Percentiles rank a stretch among this genome's conserved stretches.
Evolutionary conservation across 495 filamentous ascomycete genomes (phyloP).

Genomic region (Bathelium albidoporum): DNA sequence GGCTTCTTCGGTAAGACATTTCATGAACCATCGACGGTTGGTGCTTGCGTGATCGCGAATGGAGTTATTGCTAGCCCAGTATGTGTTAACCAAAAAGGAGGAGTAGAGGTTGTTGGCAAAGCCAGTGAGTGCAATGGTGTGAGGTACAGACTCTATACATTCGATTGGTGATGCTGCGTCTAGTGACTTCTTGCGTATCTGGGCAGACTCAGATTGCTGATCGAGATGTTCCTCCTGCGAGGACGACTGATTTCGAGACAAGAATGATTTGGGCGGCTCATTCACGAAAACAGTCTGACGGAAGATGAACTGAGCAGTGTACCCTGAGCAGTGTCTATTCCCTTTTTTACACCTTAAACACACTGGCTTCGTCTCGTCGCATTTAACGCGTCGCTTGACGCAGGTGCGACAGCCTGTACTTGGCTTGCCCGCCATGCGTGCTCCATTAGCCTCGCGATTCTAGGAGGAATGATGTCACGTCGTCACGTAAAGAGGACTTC

Average conservation of each 20-base stretch:
- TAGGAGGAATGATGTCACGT: background rate
- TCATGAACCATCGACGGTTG: background rate
- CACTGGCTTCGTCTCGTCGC: background rate
- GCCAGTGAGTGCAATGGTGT: background rate
- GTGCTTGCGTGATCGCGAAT: background rate
- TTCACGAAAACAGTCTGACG: background rate
- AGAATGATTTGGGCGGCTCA: background rate
- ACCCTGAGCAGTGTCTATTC: background rate
- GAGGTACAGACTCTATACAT: background rate
- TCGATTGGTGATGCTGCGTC: background rate
- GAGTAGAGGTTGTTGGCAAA: background rate
- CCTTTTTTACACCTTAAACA: background rate
- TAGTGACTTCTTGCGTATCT: background rate
- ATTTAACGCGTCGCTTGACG: background rate
- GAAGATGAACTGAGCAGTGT: background rate
- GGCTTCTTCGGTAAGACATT: background rate
- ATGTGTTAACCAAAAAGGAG: background rate
- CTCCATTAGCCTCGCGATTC: background rate
- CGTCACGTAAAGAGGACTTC: background rate
- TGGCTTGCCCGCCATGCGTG: background rate
- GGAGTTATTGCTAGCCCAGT: slow-evolving; percentile 1
- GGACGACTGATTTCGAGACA: background rate
- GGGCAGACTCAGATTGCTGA: background rate
- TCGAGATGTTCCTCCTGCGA: background rate
- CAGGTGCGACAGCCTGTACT: background rate